phyloP scores from a whole-genome alignment of 441 rosid genomes.

The Brassica balearica region DNA sequence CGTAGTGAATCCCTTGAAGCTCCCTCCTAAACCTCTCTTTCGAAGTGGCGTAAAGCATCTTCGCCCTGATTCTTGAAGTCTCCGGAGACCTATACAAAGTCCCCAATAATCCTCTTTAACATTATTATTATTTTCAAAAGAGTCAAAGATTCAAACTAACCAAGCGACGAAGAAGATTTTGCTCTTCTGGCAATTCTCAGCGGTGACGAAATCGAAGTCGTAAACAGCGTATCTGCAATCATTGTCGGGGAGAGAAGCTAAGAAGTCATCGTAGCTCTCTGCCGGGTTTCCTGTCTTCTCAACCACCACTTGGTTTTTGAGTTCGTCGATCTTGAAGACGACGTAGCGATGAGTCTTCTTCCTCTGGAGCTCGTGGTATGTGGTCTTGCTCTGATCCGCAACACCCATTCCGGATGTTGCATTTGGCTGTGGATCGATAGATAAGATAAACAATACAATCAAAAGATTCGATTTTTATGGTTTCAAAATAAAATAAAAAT shows the following conservation, averaged over 20 bases:
- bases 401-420: slow-evolving; percentile 86
- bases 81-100: slow-evolving; percentile 63
- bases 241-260: slow-evolving; percentile 62
- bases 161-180: slow-evolving; percentile 77
- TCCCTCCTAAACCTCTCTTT: slow-evolving; percentile 64
- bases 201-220: slow-evolving; percentile 70
- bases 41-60: slow-evolving; percentile 75
- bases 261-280: slow-evolving; percentile 74
- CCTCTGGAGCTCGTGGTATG: slow-evolving; percentile 75
- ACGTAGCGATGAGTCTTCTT: slow-evolving; percentile 83
- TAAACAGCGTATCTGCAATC: slow-evolving; percentile 76
- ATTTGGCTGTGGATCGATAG: slow-evolving; percentile 50
- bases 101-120: neutral
- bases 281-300: slow-evolving; percentile 82
- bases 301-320: slow-evolving; percentile 73
- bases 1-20: slow-evolving; percentile 70
- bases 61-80: slow-evolving; percentile 60
- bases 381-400: slow-evolving; percentile 62
- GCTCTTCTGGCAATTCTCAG: slow-evolving; percentile 80
- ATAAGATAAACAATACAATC: neutral
- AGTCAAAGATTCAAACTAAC: slow-evolving; percentile 44
- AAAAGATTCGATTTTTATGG: slow-evolving; percentile 24
- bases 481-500: neutral
- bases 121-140: neutral
- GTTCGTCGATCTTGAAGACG: slow-evolving; percentile 80